phyloP scores from a whole-genome alignment of 176 grass and related monocot genomes.

The Bromus sterilis region DNA sequence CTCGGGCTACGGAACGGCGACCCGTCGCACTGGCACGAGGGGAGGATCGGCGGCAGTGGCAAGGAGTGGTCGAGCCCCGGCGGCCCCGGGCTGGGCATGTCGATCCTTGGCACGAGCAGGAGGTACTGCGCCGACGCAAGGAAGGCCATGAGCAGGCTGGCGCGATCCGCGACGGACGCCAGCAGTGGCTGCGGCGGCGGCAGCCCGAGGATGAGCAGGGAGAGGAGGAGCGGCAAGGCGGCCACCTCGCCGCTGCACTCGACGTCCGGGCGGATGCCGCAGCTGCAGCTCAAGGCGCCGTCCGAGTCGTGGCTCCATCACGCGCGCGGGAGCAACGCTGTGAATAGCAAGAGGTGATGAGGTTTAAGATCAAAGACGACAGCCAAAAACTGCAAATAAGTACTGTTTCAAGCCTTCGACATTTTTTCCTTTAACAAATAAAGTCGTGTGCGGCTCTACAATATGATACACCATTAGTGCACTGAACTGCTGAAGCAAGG shows the following conservation, averaged over 20 bases:
- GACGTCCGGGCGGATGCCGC: slow-evolving; percentile 35
- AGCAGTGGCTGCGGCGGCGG: background rate
- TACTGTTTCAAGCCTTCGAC: background rate
- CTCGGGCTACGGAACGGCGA: background rate
- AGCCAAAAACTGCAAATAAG: background rate
- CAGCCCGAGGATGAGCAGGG: slow-evolving; percentile 18
- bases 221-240: slow-evolving; percentile 28
- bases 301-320: slow-evolving; percentile 44
- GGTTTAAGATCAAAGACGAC: background rate
- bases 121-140: slow-evolving; percentile 34
- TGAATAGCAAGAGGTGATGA: slow-evolving; percentile 33
- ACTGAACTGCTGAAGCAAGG: background rate
- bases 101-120: slow-evolving; percentile 59
- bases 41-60: slow-evolving; percentile 17
- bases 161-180: slow-evolving; percentile 17
- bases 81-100: slow-evolving; percentile 28
- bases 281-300: slow-evolving; percentile 44
- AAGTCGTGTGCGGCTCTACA: background rate
- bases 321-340: slow-evolving; percentile 16
- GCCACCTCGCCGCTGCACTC: background rate
- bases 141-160: slow-evolving; percentile 43
- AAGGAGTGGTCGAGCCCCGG: slow-evolving; percentile 22
- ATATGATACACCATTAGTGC: background rate
- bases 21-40: slow-evolving; percentile 17
- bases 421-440: no score